A percentile compares a stretch with the other conserved stretches of the same genome.
These are phyloP conservation scores for Phlyctochytrium bullatum DNA, from an alignment of 192 early-diverging fungal genomes.

Conservation along the genomic window DNA sequence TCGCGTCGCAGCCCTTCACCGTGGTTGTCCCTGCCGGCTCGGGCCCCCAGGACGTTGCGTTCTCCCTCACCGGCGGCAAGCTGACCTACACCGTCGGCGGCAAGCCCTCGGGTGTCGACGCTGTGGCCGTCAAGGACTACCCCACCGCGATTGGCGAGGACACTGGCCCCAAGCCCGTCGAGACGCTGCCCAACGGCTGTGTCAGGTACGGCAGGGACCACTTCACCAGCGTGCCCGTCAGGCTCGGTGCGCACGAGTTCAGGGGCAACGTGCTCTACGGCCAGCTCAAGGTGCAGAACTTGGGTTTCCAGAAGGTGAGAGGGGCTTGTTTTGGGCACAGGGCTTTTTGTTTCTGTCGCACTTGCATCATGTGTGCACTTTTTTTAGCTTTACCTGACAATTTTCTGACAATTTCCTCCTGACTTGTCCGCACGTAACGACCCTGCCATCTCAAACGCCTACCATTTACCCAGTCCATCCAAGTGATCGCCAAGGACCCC, in stretches of 20 bases:
- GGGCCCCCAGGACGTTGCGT: not conserved
- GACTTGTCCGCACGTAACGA: no score
- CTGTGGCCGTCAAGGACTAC: not conserved
- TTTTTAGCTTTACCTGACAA: not conserved
- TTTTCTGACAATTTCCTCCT: not conserved
- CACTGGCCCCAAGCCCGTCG: not conserved
- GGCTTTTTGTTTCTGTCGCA: not conserved
- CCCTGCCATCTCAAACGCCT: no score
- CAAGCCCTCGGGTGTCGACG: no score
- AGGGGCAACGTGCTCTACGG: not conserved
- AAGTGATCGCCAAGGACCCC: not conserved
- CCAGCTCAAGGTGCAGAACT: not conserved
- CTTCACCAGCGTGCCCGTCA: not conserved
- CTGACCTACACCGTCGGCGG: not conserved
- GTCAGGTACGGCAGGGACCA: not conserved
- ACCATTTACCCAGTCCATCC: not conserved
- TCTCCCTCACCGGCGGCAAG: not conserved
- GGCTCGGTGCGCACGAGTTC: not conserved
- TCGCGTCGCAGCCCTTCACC: not conserved
- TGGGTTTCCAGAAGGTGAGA: not conserved
- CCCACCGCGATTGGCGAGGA: not conserved
- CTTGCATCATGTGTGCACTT: not conserved
- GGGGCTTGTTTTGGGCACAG: no score
- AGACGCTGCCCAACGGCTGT: not conserved
- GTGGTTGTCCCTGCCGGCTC: constrained; percentile 1